phyloP scores from a whole-genome alignment of 306 rosid genomes.

The Mimosa pudica region DNA sequence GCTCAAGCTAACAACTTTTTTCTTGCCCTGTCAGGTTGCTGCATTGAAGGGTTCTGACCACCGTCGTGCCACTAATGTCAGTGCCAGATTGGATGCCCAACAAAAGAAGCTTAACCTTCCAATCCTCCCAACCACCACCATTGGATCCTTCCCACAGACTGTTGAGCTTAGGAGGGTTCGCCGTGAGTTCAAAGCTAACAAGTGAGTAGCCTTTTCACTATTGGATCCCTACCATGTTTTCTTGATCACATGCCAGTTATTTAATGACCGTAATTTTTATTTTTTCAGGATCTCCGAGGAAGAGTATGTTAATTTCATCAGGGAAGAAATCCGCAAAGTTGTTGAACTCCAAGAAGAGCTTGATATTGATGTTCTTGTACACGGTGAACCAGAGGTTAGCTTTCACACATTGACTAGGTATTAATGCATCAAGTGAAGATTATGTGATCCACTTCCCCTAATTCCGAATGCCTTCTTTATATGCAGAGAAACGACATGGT shows the following conservation, averaged over 20 bases:
- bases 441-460: constrained; percentile 33
- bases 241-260: constrained; percentile 13
- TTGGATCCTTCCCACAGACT: constrained; percentile 94
- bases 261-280: constrained; percentile 23
- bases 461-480: constrained; percentile 33
- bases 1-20: constrained; percentile 20
- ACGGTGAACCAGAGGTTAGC: constrained; percentile 91
- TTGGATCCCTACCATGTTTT: constrained; percentile 4
- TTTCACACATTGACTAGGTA: constrained; percentile 16
- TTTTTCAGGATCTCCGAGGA: constrained; percentile 74
- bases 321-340: constrained; percentile 69
- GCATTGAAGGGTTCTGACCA: constrained; percentile 91
- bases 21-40: constrained; percentile 60
- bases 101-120: constrained; percentile 94
- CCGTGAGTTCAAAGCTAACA: constrained; percentile 85
- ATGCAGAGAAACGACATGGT: constrained; percentile 93
- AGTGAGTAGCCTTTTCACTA: constrained; percentile 48
- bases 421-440: neutral
- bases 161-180: constrained; percentile 84
- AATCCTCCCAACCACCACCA: constrained; percentile 83
- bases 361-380: constrained; percentile 86
- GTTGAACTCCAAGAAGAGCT: constrained; percentile 85
- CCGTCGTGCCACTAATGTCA: constrained; percentile 81
- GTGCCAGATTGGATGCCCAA: constrained; percentile 78
- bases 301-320: constrained; percentile 69